Evolutionary conservation across 768 basidiomycete genomes (phyloP).

Genomic region (Panus rudis): DNA sequence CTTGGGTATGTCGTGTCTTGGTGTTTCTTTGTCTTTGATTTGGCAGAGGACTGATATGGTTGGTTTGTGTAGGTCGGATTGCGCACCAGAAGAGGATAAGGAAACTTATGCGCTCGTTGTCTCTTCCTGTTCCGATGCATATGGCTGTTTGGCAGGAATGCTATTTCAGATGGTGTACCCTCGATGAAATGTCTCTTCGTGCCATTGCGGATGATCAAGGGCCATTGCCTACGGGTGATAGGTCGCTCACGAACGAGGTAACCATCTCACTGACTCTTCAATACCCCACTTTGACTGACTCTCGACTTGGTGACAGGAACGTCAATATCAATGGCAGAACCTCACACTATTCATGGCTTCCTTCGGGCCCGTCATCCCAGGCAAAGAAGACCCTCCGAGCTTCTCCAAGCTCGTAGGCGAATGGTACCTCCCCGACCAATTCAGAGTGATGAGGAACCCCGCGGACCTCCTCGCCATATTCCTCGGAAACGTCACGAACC

Average conservation of each 20-base stretch:
- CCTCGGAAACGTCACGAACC: constrained; percentile 59
- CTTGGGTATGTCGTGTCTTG: constrained; percentile 45
- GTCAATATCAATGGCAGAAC: constrained; percentile 80
- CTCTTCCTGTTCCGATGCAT: constrained; percentile 58
- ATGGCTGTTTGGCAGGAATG: constrained; percentile 80
- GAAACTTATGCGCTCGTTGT: constrained; percentile 57
- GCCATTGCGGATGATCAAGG: constrained; percentile 21
- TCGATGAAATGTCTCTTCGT: constrained; percentile 53
- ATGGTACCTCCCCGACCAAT: constrained; percentile 59
- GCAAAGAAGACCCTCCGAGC: constrained; percentile 39
- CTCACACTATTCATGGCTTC: constrained; percentile 72
- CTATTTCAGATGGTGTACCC: constrained; percentile 64
- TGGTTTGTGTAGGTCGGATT: constrained; percentile 48
- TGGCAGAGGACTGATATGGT: constrained; percentile 4
- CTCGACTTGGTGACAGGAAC: constrained; percentile 45
- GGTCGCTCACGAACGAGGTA: constrained; percentile 33
- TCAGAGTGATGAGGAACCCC: constrained; percentile 59
- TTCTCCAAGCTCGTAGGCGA: constrained; percentile 49
- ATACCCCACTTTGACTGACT: constrained; percentile 8
- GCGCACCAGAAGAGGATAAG: constrained; percentile 77
- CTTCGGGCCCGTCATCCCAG: constrained; percentile 54
- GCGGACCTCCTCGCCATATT: constrained; percentile 55
- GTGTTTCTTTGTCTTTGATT: neutral
- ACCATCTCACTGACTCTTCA: constrained; percentile 2
- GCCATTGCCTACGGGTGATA: constrained; percentile 29